phyloP scores from a whole-genome alignment of 352 stramenopile genomes.

The Pythium phragmiticola region DNA sequence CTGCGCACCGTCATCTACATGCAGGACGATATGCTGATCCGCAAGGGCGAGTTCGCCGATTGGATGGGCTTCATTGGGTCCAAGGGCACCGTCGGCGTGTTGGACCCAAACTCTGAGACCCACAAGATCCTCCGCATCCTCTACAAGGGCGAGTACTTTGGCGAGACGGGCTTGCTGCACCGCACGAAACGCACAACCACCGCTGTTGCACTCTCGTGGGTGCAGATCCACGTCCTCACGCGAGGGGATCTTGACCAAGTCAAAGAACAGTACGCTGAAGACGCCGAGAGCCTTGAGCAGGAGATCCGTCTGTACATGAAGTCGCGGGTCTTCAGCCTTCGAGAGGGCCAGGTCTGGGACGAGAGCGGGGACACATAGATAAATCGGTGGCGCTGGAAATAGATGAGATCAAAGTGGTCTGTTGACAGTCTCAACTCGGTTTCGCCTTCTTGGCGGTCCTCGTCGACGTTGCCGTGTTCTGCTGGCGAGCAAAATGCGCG shows the following conservation, averaged over 20 bases:
- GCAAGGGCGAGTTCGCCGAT: constrained; percentile 73
- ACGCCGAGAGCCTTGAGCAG: constrained; percentile 49
- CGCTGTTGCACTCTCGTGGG: constrained; percentile 66
- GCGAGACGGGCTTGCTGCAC: constrained; percentile 63
- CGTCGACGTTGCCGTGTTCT: too few relatives aligned
- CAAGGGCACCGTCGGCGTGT: constrained; percentile 56
- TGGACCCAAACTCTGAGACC: constrained; percentile 45
- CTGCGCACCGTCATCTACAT: constrained; percentile 79
- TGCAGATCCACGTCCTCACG: constrained; percentile 70
- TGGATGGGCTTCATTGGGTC: constrained; percentile 85
- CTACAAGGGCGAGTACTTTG: constrained; percentile 73
- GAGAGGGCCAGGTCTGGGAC: too few relatives aligned
- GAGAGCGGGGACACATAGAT: too few relatives aligned
- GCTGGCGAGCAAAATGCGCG: too few relatives aligned
- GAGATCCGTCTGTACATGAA: neutral
- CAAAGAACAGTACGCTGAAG: constrained; percentile 56
- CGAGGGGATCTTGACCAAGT: constrained; percentile 61
- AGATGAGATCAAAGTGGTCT: too few relatives aligned
- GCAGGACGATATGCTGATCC: constrained; percentile 76
- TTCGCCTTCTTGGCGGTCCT: too few relatives aligned
- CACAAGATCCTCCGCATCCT: constrained; percentile 65
- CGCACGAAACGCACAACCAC: constrained; percentile 62
- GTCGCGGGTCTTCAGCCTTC: too few relatives aligned
- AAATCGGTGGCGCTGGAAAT: too few relatives aligned
- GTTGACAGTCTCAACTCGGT: too few relatives aligned